These are phyloP conservation scores for Spathaspora arborariae DNA, from an alignment of 805 yeast species.

Conservation along the genomic window DNA sequence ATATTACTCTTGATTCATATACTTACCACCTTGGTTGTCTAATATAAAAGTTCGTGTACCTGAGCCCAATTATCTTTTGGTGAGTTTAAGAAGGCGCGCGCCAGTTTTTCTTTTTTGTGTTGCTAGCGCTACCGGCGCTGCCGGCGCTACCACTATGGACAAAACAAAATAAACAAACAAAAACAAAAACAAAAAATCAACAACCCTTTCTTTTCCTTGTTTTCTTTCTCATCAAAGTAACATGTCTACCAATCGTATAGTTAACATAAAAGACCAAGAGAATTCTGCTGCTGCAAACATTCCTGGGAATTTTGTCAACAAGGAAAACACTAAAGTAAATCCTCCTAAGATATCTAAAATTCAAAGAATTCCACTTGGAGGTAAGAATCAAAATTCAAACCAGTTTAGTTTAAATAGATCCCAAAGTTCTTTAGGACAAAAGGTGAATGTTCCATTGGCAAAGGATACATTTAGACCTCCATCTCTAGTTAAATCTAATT, in stretches of 20 bases:
- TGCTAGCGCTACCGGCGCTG: no score
- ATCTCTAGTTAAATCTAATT: slow-evolving; percentile 29
- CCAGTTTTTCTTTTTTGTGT: background rate
- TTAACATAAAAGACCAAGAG: background rate
- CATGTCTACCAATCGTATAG: background rate
- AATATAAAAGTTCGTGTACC: background rate
- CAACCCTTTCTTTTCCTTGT: background rate
- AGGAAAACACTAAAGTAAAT: slow-evolving; percentile 6
- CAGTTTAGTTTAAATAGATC: slow-evolving; percentile 29
- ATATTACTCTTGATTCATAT: no score
- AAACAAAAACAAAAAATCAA: background rate
- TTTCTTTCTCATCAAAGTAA: background rate
- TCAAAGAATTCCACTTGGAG: slow-evolving; percentile 35
- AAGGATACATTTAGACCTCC: slow-evolving; percentile 16
- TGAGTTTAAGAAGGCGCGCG: background rate
- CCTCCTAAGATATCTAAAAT: slow-evolving; percentile 1
- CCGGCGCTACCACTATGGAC: background rate
- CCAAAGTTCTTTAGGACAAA: slow-evolving; percentile 16
- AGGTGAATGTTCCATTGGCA: slow-evolving; percentile 6
- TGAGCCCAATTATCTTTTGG: background rate
- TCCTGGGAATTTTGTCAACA: background rate
- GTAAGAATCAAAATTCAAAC: slow-evolving; percentile 32
- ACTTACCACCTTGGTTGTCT: no score
- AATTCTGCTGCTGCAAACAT: background rate
- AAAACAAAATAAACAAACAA: background rate